Percentiles rank a stretch among this genome's conserved stretches.
Evolutionary conservation across 1,284 basidiomycete genomes (phyloP).

Genomic region (Sanguinoderma infundibulare): DNA sequence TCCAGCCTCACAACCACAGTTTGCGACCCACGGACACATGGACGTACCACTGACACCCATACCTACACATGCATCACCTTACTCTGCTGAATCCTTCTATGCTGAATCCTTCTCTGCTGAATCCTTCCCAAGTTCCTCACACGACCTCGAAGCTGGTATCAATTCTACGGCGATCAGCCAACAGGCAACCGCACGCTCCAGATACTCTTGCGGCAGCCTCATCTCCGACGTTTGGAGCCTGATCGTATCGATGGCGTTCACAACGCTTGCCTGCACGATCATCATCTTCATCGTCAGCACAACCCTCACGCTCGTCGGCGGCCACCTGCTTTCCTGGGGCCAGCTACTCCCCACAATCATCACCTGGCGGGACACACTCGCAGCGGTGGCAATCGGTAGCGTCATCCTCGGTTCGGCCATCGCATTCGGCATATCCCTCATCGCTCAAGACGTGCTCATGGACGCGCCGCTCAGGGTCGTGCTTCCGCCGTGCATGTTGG

Average conservation of each 20-base stretch:
- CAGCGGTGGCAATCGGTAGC: not conserved
- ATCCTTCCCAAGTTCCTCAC: not conserved
- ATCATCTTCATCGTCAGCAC: not conserved
- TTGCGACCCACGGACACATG: not conserved
- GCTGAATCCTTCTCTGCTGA: not conserved
- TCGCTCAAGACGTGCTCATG: not conserved
- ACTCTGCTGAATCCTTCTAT: too few relatives aligned
- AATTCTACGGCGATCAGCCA: not conserved
- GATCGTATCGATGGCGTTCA: not conserved
- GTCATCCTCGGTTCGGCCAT: not conserved
- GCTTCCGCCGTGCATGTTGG: not conserved
- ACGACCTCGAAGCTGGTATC: not conserved
- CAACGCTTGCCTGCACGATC: not conserved
- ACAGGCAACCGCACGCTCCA: not conserved
- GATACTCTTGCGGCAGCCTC: not conserved
- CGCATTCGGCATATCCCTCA: not conserved
- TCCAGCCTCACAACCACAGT: not conserved
- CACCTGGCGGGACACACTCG: not conserved
- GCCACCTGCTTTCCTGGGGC: not conserved
- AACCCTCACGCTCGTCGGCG: not conserved
- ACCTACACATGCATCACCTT: not conserved
- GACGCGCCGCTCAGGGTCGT: not conserved
- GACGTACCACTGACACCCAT: not conserved
- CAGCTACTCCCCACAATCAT: not conserved
- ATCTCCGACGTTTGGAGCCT: not conserved